A percentile compares a stretch with the other conserved stretches of the same genome.
Evolutionary conservation across 306 rosid genomes (phyloP).

Genomic region (Begonia peltatifolia): DNA sequence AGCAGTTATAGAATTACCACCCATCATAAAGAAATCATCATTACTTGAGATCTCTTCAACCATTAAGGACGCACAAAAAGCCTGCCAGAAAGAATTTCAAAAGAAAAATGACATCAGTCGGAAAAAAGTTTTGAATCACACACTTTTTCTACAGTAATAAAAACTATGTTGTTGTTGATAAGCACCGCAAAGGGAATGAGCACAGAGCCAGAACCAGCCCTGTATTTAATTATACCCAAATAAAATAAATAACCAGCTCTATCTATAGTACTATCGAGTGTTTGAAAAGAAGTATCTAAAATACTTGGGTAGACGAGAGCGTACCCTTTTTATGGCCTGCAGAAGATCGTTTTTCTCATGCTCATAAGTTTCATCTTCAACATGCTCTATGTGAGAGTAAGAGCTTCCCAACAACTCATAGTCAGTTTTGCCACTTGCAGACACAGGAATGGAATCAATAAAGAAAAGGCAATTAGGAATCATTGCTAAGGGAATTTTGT

Average conservation of each 20-base stretch:
- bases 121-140: too few species aligned
- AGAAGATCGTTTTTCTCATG: conserved; percentile 28
- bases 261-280: too few species aligned
- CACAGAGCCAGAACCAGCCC: too few species aligned
- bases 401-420: conserved; percentile 42
- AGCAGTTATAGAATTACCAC: conserved; percentile 81
- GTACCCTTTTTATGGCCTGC: conserved; percentile 53
- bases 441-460: conserved; percentile 46
- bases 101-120: neutral
- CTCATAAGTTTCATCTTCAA: conserved; percentile 22
- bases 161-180: too few species aligned
- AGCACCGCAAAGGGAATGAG: too few species aligned
- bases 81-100: conserved; percentile 30
- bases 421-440: conserved; percentile 70
- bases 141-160: too few species aligned
- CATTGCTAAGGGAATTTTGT: conserved; percentile 43
- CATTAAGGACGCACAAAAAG: conserved; percentile 44
- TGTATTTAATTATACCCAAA: too few species aligned
- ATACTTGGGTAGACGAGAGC: conserved; percentile 1
- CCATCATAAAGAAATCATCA: conserved; percentile 73
- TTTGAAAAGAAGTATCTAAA: too few species aligned
- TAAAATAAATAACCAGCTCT: too few species aligned
- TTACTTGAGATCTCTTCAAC: conserved; percentile 44
- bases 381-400: conserved; percentile 17
- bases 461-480: conserved; percentile 45